Base-by-base conservation (phyloP, 345 rosid genomes). In the Cochlearia excelsa region DNA sequence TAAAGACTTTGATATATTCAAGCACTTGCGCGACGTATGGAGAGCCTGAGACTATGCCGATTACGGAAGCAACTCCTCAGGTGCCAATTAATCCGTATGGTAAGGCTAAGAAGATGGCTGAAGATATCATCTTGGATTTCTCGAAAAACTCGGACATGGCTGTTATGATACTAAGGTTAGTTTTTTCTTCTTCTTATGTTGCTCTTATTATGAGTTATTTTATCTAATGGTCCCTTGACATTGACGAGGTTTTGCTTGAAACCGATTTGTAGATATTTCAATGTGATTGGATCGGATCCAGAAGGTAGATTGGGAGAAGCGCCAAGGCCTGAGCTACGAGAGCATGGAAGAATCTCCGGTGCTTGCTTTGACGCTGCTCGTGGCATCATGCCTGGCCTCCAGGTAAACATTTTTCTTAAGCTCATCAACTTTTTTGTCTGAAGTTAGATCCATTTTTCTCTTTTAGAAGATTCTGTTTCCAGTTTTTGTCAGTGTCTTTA, bases 281-380 rank as follows among this genome's bases (percentile, higher is more conserved):
- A 84, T 48, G 89, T 81, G 49, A 83, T 83, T 42, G 89, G 89
- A 34, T 83, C 89, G 5, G 86, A 83, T 67, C 89, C 86, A 11
- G 82, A 77, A 30, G 89, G 89, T 1, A 79, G 23, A 16, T 16
- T 16, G 23, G 23, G 23, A 16, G 23, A 16, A 16, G 23, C 23
- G 0, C 23, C 23, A 81, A 70, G 75, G 54, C 84, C 86, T 31
- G 86, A 81, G 65, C 72, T 84, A 9, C 74, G 82, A 26, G 84
- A 79, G 51, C 89, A 84, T 35, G 89, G 89, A 41, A 70, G 84
- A n/a, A 84, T 81, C 54, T 84, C 89, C 5, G 84, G 86, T 61
- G 89, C 89, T 59, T 81, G 89, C 57, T 84, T 84, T 30, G 89
- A 84, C 70, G 89, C 89, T 31, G 89, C 89, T 48, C 84, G 81